Evolutionary conservation across 805 yeast species (phyloP), one percentile per base, ranked within the genome.

Genomic region (Metschnikowia sp.): DNA sequence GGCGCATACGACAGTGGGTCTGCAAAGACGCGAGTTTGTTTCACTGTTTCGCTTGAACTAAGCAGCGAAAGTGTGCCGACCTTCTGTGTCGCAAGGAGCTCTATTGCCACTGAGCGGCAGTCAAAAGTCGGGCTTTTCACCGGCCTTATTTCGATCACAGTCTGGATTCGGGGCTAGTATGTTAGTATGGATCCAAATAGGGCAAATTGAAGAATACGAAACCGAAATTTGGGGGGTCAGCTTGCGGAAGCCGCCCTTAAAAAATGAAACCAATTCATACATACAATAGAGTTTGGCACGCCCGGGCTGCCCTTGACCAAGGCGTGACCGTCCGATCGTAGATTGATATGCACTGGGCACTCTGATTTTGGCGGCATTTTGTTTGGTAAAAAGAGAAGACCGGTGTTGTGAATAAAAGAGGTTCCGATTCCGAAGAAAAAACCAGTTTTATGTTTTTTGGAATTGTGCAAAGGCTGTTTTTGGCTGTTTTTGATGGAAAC

Each of bases 301-400:
- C 89, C 89, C 0, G 88, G 88, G 62, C 86, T 81, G 3, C 89
- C 89, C 42, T 75, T 66, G 2, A 83, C 79, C 0, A 79, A 65
- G n/a, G 80, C 70, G 29, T 71, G 68, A 40, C 76, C 77, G 34
- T 81, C 73, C 3, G 84, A 78, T 44, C 76, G 77, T 40, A 83
- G 56, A 51, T 65, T 53, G 9, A 63, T 67, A 19, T 62, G 54
- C 15, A 69, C 66, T 7, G 74, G 74, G 35, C 54, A 47, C 22
- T 50, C 58, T 9, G 47, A 13, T 30, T 48, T 48, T 2, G 57
- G 57, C 1, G 57, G 52, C 59, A 55, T 54, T 11, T 11, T 32
- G 19, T 11, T 13, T 8, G 26, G 36, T 13, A 4, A 13, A 34
- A 10, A 10, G 15, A 8, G 15, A 6, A 6, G 4, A 22, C 22